Evolutionary conservation across 2,329 filamentous ascomycete genomes (phyloP).

Genomic region (Sporothrix globosa): DNA sequence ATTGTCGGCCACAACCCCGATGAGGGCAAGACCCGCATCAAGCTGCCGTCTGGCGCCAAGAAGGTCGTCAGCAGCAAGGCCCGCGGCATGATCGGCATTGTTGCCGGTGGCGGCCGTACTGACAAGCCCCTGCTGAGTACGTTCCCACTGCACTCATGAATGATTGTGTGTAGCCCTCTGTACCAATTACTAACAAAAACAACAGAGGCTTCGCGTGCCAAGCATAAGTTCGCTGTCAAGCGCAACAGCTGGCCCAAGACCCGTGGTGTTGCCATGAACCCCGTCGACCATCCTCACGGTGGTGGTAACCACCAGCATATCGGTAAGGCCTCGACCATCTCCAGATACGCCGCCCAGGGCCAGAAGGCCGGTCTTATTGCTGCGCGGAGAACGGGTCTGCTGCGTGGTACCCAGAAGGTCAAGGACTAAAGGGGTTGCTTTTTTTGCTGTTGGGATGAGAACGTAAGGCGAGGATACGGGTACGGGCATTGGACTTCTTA

Average conservation of each 20-base stretch:
- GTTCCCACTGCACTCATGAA: constrained; percentile 41
- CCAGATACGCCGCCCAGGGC: constrained; percentile 94
- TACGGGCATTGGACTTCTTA: constrained; percentile 19
- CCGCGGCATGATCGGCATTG: constrained; percentile 99
- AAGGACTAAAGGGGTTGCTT: constrained; percentile 77
- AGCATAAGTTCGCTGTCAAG: constrained; percentile 99
- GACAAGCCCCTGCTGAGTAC: constrained; percentile 97
- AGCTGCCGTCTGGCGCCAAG: constrained; percentile 98
- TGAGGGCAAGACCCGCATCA: constrained; percentile 99
- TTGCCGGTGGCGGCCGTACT: constrained; percentile 98
- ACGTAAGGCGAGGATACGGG: background rate
- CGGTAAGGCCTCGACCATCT: constrained; percentile 99
- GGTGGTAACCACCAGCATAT: constrained; percentile 99
- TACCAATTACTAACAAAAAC: background rate
- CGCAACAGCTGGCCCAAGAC: constrained; percentile 99
- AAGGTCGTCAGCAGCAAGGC: constrained; percentile 92
- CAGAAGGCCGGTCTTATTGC: constrained; percentile 99
- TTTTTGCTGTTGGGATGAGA: constrained; percentile 4
- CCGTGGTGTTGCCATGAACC: constrained; percentile 99
- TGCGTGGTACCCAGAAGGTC: constrained; percentile 99
- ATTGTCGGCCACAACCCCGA: constrained; percentile 97
- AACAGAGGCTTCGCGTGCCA: constrained; percentile 95
- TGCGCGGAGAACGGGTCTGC: constrained; percentile 98
- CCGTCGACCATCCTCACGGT: constrained; percentile 98
- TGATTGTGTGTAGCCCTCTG: background rate